Conservation (phyloP, 805 yeast species). For the Nakazawaea wickerhamii region DNA sequence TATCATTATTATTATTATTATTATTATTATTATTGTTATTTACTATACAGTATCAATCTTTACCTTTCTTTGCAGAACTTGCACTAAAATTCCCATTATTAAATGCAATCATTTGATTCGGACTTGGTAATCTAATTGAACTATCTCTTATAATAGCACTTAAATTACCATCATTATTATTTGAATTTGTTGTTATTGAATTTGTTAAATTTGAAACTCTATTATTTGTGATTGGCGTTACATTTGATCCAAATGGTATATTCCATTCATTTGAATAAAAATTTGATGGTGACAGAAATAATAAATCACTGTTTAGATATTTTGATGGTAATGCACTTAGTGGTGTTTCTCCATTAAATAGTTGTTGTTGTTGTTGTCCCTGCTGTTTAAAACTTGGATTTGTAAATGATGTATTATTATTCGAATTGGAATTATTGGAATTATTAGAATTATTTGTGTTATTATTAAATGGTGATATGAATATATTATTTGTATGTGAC, state of each 20-base stretch:
- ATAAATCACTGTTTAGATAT: conserved; percentile 50
- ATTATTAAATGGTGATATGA: conserved; percentile 22
- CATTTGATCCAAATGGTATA: conserved; percentile 37
- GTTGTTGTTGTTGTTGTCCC: conserved; percentile 16
- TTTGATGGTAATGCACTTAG: conserved; percentile 64
- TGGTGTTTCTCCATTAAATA: conserved; percentile 55
- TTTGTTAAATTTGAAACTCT: not conserved
- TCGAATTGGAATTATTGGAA: conserved; percentile 19
- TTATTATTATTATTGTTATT: conserved; percentile 15
- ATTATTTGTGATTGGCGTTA: conserved; percentile 25
- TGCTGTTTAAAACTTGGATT: conserved; percentile 9
- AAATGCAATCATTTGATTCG: conserved; percentile 22
- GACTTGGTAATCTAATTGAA: conserved; percentile 22
- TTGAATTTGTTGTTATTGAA: conserved; percentile 19
- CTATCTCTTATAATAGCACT: conserved; percentile 15
- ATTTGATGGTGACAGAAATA: conserved; percentile 78
- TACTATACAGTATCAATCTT: not conserved
- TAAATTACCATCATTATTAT: conserved; percentile 15
- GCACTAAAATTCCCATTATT: conserved; percentile 16
- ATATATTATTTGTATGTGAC: conserved; percentile 21
- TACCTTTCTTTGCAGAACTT: not conserved
- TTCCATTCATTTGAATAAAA: conserved; percentile 62
- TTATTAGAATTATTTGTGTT: conserved; percentile 21
- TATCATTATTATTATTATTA: conserved; percentile 13
- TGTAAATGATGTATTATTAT: conserved; percentile 2